Conservation (phyloP, 1,139 yeast genomes). For the Nakaseomyces nivariensis region DNA sequence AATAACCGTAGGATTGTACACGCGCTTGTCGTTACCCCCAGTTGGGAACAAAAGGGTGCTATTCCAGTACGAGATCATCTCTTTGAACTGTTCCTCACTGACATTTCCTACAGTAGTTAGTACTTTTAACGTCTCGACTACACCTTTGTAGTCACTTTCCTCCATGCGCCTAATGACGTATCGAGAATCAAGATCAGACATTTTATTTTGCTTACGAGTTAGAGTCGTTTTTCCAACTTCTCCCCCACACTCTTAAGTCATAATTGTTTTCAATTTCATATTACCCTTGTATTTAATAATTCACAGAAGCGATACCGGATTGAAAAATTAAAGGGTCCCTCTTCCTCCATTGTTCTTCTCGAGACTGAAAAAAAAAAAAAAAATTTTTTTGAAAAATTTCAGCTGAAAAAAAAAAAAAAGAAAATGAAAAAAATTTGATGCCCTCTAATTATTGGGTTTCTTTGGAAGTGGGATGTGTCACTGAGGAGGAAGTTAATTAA, state of each 20-base stretch:
- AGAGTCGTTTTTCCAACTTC: no score
- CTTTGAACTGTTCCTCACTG: conserved; percentile 34
- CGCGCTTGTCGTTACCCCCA: conserved; percentile 13
- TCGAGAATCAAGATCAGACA: conserved; percentile 10
- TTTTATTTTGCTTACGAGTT: neutral
- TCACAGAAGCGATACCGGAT: no score
- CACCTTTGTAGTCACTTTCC: conserved; percentile 40
- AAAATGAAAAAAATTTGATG: no score
- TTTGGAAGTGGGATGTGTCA: no score
- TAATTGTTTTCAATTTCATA: no score
- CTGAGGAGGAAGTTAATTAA: no score
- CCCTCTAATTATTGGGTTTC: no score
- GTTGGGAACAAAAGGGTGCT: conserved; percentile 15
- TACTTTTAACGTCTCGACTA: conserved; percentile 41
- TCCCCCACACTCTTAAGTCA: no score
- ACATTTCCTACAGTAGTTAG: conserved; percentile 61
- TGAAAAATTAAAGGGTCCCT: neutral
- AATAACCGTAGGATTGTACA: conserved; percentile 55
- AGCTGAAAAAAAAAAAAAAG: neutral
- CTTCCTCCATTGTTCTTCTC: no score
- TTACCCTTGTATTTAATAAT: no score
- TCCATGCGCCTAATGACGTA: conserved; percentile 44
- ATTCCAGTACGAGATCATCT: conserved; percentile 42
- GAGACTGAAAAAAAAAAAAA: neutral
- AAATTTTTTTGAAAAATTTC: neutral